Evolutionary conservation across 257 asterid species (phyloP).

Genomic region (Rhazya stricta): DNA sequence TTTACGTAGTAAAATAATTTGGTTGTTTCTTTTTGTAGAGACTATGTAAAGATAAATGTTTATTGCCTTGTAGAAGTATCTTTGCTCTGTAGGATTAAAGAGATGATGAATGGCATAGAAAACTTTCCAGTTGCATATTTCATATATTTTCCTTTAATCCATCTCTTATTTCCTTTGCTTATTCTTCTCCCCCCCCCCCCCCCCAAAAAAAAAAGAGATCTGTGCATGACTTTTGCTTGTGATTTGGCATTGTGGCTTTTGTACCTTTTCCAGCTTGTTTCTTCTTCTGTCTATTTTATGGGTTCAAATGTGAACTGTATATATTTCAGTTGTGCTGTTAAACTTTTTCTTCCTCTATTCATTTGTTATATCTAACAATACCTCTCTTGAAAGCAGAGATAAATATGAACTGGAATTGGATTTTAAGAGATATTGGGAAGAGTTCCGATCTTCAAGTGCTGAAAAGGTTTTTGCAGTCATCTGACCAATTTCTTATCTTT

Average conservation of each 20-base stretch:
- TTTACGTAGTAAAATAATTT: background rate
- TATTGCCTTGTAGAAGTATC: background rate
- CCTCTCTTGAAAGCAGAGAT: constrained; percentile 32
- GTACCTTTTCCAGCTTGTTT: background rate
- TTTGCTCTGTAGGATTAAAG: background rate
- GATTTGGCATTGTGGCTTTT: background rate
- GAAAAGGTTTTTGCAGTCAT: constrained; percentile 37
- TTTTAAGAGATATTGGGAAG: constrained; percentile 96
- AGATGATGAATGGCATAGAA: background rate
- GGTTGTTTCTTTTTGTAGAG: background rate
- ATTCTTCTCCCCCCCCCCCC: background rate
- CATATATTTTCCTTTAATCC: too few relatives aligned
- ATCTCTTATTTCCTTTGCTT: background rate
- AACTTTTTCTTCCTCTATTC: background rate
- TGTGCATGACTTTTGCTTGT: background rate
- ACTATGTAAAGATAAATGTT: background rate
- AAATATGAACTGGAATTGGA: constrained; percentile 90
- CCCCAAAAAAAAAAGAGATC: background rate
- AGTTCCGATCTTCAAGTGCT: constrained; percentile 78
- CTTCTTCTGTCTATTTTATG: background rate
- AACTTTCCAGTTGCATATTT: background rate
- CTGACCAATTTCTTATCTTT: constrained; percentile 2
- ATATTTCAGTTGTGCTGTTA: constrained; percentile 1
- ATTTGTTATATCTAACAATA: background rate
- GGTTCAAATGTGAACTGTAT: background rate